A percentile compares a stretch with the other conserved stretches of the same genome.
Evolutionary conservation across 768 basidiomycete species (phyloP).

Genomic region (Rhizopogon rudus): DNA sequence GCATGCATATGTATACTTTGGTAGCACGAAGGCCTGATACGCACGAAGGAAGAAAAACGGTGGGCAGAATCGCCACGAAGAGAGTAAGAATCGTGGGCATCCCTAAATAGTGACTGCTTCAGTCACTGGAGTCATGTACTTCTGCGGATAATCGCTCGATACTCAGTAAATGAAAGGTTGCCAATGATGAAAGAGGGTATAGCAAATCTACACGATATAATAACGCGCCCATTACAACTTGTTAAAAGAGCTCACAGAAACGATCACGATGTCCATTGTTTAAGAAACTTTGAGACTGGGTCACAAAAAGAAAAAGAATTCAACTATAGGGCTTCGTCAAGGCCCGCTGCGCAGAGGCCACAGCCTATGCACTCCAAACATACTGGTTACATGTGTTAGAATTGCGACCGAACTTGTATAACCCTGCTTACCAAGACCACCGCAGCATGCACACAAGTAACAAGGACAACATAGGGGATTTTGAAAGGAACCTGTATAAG

Average conservation of each 20-base stretch:
- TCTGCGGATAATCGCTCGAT: too few relatives aligned
- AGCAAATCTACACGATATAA: not conserved
- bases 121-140: too few relatives aligned
- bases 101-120: too few relatives aligned
- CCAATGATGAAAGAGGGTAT: not conserved
- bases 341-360: constrained; percentile 56
- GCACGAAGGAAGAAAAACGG: too few relatives aligned
- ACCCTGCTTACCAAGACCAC: constrained; percentile 48
- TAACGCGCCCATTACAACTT: too few relatives aligned
- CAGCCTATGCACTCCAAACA: constrained; percentile 71
- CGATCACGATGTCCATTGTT: not conserved
- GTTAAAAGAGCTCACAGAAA: not conserved
- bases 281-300: not conserved
- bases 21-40: not conserved
- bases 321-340: constrained; percentile 20
- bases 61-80: too few relatives aligned
- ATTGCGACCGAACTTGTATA: not conserved
- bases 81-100: not conserved
- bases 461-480: constrained; percentile 69
- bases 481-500: constrained; percentile 41
- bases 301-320: too few relatives aligned
- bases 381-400: constrained; percentile 27
- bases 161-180: not conserved
- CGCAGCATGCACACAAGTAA: constrained; percentile 69
- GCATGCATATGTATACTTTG: not conserved